Conservation (phyloP, 768 basidiomycete species). For the Russula griseocarnosa region DNA sequence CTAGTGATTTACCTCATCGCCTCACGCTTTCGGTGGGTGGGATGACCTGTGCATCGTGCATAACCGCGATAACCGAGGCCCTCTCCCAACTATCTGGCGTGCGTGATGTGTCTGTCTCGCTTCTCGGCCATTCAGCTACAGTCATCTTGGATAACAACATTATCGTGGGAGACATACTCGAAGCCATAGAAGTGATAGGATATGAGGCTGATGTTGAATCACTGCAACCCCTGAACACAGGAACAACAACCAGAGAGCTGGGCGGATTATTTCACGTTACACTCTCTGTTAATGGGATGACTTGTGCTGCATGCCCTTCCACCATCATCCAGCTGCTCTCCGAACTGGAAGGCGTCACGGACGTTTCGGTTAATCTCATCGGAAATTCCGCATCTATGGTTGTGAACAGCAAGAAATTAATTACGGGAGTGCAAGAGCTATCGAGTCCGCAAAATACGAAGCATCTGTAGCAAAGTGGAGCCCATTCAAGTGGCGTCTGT, state of each 20-base stretch:
- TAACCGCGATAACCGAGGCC: constrained; percentile 31
- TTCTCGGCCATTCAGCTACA: constrained; percentile 34
- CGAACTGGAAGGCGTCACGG: constrained; percentile 48
- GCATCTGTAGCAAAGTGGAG: constrained; percentile 36
- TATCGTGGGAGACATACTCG: constrained; percentile 26
- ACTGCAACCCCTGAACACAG: not conserved
- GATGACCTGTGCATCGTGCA: constrained; percentile 43
- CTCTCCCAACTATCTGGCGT: constrained; percentile 31
- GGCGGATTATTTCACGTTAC: constrained; percentile 37
- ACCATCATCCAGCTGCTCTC: constrained; percentile 51
- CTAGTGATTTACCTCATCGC: not conserved
- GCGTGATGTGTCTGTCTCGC: constrained; percentile 33
- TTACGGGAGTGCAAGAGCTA: constrained; percentile 33
- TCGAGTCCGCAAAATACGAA: constrained; percentile 42
- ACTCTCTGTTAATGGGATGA: constrained; percentile 71
- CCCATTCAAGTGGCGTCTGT: constrained; percentile 38
- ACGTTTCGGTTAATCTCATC: constrained; percentile 57
- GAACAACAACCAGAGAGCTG: constrained; percentile 1
- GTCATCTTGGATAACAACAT: constrained; percentile 13
- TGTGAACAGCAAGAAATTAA: constrained; percentile 38
- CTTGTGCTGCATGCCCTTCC: constrained; percentile 62
- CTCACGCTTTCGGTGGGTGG: constrained; percentile 35
- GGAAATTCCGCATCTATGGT: constrained; percentile 51
- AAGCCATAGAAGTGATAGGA: constrained; percentile 35
- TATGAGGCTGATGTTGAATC: constrained; percentile 28